phyloP scores from a whole-genome alignment of 768 basidiomycete species.

The Phaeotremella fagi region DNA sequence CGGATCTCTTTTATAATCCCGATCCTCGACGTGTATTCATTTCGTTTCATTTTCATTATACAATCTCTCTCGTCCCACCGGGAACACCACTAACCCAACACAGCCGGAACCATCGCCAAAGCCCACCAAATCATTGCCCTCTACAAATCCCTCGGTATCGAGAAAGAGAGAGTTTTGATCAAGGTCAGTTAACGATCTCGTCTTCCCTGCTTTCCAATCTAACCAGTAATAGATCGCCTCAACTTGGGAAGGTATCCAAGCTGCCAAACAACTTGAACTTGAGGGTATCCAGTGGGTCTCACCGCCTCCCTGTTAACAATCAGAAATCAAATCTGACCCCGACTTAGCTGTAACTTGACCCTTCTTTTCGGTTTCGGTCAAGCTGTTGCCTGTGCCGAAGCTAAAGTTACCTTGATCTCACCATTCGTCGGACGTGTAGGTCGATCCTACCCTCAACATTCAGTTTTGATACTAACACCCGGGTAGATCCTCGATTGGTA shows the following conservation, averaged over 20 bases:
- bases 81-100: too few relatives aligned
- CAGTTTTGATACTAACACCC: background rate
- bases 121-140: constrained; percentile 72
- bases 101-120: constrained; percentile 47
- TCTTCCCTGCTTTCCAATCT: background rate
- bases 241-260: constrained; percentile 99
- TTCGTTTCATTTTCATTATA: too few relatives aligned
- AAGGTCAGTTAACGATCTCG: constrained; percentile 53
- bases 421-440: constrained; percentile 96
- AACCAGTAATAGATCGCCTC: constrained; percentile 66
- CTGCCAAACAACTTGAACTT: constrained; percentile 88
- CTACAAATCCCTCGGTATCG: constrained; percentile 89
- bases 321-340: background rate
- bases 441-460: constrained; percentile 10
- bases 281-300: constrained; percentile 68
- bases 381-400: constrained; percentile 98
- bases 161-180: constrained; percentile 91
- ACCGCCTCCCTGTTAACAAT: background rate
- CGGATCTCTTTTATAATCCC: too few relatives aligned
- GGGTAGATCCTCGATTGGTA: constrained; percentile 95
- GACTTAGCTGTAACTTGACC: constrained; percentile 78
- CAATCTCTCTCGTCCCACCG: too few relatives aligned
- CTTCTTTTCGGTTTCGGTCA: constrained; percentile 98
- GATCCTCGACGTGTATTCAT: too few relatives aligned
- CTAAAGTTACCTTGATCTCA: constrained; percentile 95